Evolutionary conservation across 2,329 filamentous ascomycete species (phyloP).

Genomic region (Fusarium fracticaudum): DNA sequence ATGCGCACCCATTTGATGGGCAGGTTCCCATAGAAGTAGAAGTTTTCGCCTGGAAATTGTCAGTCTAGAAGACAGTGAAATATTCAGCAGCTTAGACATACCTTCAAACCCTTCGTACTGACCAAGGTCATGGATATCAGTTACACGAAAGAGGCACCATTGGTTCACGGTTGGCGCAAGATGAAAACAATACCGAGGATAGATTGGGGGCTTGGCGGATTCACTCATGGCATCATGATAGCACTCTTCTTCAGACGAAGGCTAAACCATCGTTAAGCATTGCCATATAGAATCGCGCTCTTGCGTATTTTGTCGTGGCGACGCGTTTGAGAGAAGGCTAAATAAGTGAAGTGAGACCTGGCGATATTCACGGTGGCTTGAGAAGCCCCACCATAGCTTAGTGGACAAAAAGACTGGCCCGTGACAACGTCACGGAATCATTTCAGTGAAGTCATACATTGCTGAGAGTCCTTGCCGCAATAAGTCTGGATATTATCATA

Average conservation of each 20-base stretch:
- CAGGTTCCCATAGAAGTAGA: conserved; percentile 77
- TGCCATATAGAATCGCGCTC: not conserved
- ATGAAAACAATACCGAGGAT: conserved; percentile 71
- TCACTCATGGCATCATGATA: conserved; percentile 62
- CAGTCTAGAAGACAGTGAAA: not conserved
- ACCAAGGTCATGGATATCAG: conserved; percentile 60
- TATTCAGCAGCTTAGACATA: conserved; percentile 37
- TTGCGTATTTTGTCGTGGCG: not conserved
- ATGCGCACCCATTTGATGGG: conserved; percentile 80
- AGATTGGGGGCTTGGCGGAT: conserved; percentile 52
- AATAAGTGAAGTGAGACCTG: conserved; percentile 9
- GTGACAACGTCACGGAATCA: not conserved
- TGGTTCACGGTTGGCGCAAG: conserved; percentile 68
- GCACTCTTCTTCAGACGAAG: not conserved
- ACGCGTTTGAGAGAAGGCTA: not conserved
- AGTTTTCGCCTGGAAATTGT: conserved; percentile 55
- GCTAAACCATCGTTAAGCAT: conserved; percentile 19
- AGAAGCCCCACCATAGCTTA: conserved; percentile 5
- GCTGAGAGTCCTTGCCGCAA: not conserved
- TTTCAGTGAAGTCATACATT: not conserved
- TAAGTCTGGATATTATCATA: too few relatives aligned
- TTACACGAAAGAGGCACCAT: conserved; percentile 66
- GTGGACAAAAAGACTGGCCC: not conserved
- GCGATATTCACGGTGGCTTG: conserved; percentile 6
- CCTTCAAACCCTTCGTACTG: conserved; percentile 63